Percentiles rank a stretch among this genome's conserved stretches.
These are phyloP conservation scores for Monosporascus sp. DNA, from an alignment of 2,329 filamentous ascomycete species.

Conservation along the genomic window DNA sequence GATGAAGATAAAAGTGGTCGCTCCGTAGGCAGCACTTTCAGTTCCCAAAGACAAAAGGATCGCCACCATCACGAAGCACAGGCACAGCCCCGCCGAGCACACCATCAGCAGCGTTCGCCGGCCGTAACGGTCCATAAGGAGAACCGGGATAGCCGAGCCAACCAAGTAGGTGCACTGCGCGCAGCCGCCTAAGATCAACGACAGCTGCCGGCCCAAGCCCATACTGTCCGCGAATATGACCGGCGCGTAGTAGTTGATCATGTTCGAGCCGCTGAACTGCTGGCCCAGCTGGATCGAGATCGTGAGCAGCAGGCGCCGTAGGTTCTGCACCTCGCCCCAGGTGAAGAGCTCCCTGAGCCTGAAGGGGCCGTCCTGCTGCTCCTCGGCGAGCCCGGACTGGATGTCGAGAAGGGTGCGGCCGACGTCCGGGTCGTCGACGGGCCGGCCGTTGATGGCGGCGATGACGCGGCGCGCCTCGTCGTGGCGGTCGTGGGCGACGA, in stretches of 20 bases:
- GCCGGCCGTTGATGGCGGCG: slow-evolving; percentile 9
- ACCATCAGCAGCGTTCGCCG: slow-evolving; percentile 34
- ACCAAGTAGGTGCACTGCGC: slow-evolving; percentile 33
- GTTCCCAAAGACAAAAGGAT: slow-evolving; percentile 31
- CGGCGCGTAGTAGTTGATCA: slow-evolving; percentile 30
- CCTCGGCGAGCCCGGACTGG: slow-evolving; percentile 11
- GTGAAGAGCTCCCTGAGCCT: slow-evolving; percentile 15
- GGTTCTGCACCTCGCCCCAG: slow-evolving; percentile 18
- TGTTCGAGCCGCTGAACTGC: slow-evolving; percentile 22
- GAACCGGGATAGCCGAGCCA: slow-evolving; percentile 34
- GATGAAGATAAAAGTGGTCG: slow-evolving; percentile 38
- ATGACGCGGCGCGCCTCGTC: slow-evolving; percentile 21
- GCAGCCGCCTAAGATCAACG: slow-evolving; percentile 46
- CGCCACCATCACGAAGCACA: slow-evolving; percentile 36
- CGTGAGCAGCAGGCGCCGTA: slow-evolving; percentile 19
- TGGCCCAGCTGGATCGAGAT: slow-evolving; percentile 22
- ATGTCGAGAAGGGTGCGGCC: slow-evolving; percentile 9
- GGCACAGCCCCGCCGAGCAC: slow-evolving; percentile 33
- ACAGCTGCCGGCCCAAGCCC: slow-evolving; percentile 37
- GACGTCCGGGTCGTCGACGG: slow-evolving; percentile 13
- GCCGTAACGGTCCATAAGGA: slow-evolving; percentile 35
- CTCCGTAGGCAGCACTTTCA: slow-evolving; percentile 30
- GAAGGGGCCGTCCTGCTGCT: slow-evolving; percentile 15
- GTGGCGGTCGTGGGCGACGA: slow-evolving; percentile 26
- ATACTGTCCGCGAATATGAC: slow-evolving; percentile 33